Conservation (phyloP, 2,329 filamentous ascomycete genomes). For the Blumeriella jaapii region DNA sequence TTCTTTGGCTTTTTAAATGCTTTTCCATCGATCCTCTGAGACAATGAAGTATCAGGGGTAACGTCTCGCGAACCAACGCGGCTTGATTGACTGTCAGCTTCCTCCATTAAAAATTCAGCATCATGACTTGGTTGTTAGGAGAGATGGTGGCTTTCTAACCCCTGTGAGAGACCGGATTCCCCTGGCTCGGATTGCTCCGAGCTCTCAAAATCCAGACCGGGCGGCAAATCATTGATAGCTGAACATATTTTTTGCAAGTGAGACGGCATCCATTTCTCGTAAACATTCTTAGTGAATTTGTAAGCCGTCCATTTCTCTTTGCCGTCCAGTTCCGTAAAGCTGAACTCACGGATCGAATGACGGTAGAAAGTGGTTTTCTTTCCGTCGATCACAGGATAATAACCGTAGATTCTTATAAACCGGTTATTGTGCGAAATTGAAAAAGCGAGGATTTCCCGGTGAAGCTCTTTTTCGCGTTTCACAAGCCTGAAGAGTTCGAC, state of each 20-base stretch:
- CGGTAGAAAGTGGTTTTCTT: conserved; percentile 24
- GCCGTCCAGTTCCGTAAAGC: conserved; percentile 21
- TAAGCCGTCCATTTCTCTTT: conserved; percentile 25
- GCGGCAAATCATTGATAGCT: conserved; percentile 23
- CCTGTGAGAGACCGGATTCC: conserved; percentile 13
- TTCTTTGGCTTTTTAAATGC: conserved; percentile 14
- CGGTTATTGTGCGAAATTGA: conserved; percentile 23
- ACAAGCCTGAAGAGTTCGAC: conserved; percentile 5
- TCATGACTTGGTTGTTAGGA: conserved; percentile 10
- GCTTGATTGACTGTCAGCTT: conserved; percentile 14
- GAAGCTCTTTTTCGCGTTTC: conserved; percentile 12
- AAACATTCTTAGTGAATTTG: conserved; percentile 23
- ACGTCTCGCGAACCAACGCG: conserved; percentile 14
- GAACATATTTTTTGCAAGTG: conserved; percentile 26
- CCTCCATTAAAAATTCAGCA: conserved; percentile 7
- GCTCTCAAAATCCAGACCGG: conserved; percentile 16
- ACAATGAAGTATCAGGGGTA: conserved; percentile 11
- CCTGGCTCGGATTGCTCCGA: conserved; percentile 13
- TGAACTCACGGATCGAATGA: conserved; percentile 23
- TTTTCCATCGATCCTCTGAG: conserved; percentile 10
- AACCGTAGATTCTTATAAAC: conserved; percentile 26
- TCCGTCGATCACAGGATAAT: conserved; percentile 24
- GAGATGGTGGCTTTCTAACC: conserved; percentile 11
- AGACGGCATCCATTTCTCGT: conserved; percentile 24
- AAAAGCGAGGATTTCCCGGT: conserved; percentile 32